Evolutionary conservation across 345 rosid species (phyloP).

Genomic region (Pistacia vera): DNA sequence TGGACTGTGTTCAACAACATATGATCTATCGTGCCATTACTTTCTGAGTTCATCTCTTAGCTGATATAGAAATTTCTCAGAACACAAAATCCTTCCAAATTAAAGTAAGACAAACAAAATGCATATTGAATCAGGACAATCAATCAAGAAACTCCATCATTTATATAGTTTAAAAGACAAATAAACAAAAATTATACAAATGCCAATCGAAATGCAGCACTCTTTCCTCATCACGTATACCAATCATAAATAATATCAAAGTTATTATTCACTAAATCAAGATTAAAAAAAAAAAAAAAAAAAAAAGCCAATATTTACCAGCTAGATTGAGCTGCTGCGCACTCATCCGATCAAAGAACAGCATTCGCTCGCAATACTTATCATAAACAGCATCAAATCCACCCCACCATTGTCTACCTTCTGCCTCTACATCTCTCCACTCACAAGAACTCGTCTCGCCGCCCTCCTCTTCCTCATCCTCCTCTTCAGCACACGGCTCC

Average conservation of each 20-base stretch:
- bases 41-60: neutral
- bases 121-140: neutral
- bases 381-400: conserved; percentile 90
- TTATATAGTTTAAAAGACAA: neutral
- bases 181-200: neutral
- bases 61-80: neutral
- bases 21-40: neutral
- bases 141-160: neutral
- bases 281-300: neutral
- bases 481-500: conserved; percentile 63
- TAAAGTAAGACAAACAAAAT: neutral
- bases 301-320: conserved; percentile 47
- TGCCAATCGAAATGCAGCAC: neutral
- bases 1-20: neutral
- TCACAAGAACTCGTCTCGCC: conserved; percentile 64
- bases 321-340: conserved; percentile 61
- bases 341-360: conserved; percentile 77
- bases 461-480: conserved; percentile 50
- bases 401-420: conserved; percentile 95
- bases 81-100: neutral
- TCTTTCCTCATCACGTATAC: neutral
- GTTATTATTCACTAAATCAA: conserved; percentile 14
- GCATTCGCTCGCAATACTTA: conserved; percentile 86
- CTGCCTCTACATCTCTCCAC: conserved; percentile 93
- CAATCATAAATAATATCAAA: neutral